Percentiles rank a stretch among this genome's conserved stretches.
phyloP scores from a whole-genome alignment of 2,329 filamentous ascomycete genomes.

The Verticillium albo-atrum region DNA sequence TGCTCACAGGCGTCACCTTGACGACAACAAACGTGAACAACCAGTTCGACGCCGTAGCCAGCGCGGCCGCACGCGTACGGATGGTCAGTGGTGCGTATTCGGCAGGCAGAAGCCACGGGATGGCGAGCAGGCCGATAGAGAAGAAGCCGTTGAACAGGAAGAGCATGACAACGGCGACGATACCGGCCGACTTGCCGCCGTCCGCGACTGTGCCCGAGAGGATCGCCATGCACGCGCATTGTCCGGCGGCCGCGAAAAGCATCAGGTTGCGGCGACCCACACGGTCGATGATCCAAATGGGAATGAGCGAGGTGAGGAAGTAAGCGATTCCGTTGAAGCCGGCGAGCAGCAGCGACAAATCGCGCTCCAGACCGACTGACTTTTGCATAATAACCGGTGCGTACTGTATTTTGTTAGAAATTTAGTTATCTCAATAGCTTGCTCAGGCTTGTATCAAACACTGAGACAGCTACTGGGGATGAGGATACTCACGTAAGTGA shows the following conservation, averaged over 20 bases:
- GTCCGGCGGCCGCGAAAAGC: slow-evolving; percentile 38
- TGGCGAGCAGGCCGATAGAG: slow-evolving; percentile 32
- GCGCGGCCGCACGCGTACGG: slow-evolving; percentile 29
- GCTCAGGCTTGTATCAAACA: neutral
- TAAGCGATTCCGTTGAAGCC: slow-evolving; percentile 43
- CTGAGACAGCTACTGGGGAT: slow-evolving; percentile 22
- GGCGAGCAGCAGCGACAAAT: slow-evolving; percentile 44
- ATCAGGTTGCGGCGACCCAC: slow-evolving; percentile 55
- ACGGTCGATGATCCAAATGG: slow-evolving; percentile 28
- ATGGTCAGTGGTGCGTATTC: slow-evolving; percentile 37
- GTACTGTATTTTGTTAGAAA: slow-evolving; percentile 16
- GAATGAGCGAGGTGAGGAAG: slow-evolving; percentile 24
- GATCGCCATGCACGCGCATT: slow-evolving; percentile 38
- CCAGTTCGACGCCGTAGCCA: slow-evolving; percentile 33
- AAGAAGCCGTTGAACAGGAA: slow-evolving; percentile 40
- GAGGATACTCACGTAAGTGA: slow-evolving; percentile 34
- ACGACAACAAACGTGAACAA: slow-evolving; percentile 31
- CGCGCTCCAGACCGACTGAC: slow-evolving; percentile 35
- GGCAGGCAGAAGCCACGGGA: slow-evolving; percentile 34
- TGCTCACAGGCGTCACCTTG: slow-evolving; percentile 31
- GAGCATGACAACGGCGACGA: slow-evolving; percentile 38
- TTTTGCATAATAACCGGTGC: slow-evolving; percentile 39
- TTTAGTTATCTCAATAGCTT: no score
- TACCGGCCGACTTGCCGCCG: slow-evolving; percentile 29
- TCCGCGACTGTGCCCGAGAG: slow-evolving; percentile 37